Evolutionary conservation across 805 yeast species (phyloP).

Genomic region (Kodamaea sagamina): DNA sequence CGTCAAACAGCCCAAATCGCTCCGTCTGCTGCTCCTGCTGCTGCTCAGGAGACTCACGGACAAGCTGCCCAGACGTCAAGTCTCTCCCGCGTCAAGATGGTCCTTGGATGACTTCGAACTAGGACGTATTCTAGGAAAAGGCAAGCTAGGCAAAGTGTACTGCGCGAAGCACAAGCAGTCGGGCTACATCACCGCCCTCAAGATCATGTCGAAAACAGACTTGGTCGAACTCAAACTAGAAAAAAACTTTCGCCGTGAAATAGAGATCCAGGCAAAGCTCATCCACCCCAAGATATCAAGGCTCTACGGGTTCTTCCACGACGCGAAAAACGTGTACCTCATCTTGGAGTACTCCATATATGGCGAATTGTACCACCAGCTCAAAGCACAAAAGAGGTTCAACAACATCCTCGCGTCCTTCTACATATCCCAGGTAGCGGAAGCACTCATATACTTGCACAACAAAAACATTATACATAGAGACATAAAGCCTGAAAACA

Average conservation of each 20-base stretch:
- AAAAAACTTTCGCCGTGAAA: constrained; percentile 84
- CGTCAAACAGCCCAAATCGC: constrained; percentile 3
- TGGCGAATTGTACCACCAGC: constrained; percentile 81
- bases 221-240: constrained; percentile 74
- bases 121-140: constrained; percentile 87
- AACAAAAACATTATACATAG: constrained; percentile 81
- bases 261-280: constrained; percentile 82
- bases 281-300: constrained; percentile 80
- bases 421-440: constrained; percentile 80
- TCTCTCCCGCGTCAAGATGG: constrained; percentile 6
- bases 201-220: constrained; percentile 86
- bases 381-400: constrained; percentile 68
- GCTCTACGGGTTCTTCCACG: constrained; percentile 83
- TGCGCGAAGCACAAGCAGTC: constrained; percentile 76
- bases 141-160: constrained; percentile 90
- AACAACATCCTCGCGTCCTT: constrained; percentile 72
- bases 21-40: constrained; percentile 6
- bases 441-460: constrained; percentile 78
- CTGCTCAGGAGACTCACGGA: constrained; percentile 2
- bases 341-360: constrained; percentile 80
- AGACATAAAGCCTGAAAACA: constrained; percentile 93
- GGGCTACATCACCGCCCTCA: constrained; percentile 85
- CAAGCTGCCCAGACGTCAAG: constrained; percentile 2
- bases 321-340: constrained; percentile 74
- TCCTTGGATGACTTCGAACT: constrained; percentile 71